Evolutionary conservation across 2,329 filamentous ascomycete species (phyloP).

Genomic region (Xylariaceae sp.): DNA sequence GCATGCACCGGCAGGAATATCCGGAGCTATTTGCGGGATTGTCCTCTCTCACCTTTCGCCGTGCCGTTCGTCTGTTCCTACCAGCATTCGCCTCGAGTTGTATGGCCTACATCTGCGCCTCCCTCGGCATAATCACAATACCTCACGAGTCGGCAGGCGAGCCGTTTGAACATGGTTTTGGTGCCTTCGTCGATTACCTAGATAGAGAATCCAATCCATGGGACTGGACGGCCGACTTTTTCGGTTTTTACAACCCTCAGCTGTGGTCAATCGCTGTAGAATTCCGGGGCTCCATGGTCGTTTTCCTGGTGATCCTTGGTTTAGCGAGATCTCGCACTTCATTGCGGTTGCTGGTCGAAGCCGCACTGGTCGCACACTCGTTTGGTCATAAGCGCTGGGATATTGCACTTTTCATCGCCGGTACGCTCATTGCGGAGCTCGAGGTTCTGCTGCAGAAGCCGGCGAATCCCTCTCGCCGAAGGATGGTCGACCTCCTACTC

Average conservation of each 20-base stretch:
- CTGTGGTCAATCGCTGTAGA: constrained; percentile 32
- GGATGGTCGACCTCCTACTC: constrained; percentile 16
- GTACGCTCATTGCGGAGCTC: constrained; percentile 24
- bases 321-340: constrained; percentile 22
- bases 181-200: constrained; percentile 24
- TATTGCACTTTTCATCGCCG: constrained; percentile 25
- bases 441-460: constrained; percentile 22
- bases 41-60: constrained; percentile 37
- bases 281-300: constrained; percentile 30
- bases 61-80: constrained; percentile 36
- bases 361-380: constrained; percentile 17
- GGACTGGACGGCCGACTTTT: constrained; percentile 23
- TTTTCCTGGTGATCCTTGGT: constrained; percentile 27
- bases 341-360: constrained; percentile 22
- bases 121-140: constrained; percentile 18
- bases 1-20: constrained; percentile 28
- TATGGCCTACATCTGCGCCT: constrained; percentile 28
- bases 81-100: constrained; percentile 34
- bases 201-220: constrained; percentile 26
- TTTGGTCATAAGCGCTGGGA: constrained; percentile 27
- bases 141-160: constrained; percentile 21
- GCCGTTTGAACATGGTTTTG: constrained; percentile 21
- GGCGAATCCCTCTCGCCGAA: constrained; percentile 8
- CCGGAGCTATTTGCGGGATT: constrained; percentile 23
- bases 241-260: constrained; percentile 29